These are phyloP conservation scores for Nakazawaea holstii DNA, from an alignment of 805 yeast species.

Conservation along the genomic window DNA sequence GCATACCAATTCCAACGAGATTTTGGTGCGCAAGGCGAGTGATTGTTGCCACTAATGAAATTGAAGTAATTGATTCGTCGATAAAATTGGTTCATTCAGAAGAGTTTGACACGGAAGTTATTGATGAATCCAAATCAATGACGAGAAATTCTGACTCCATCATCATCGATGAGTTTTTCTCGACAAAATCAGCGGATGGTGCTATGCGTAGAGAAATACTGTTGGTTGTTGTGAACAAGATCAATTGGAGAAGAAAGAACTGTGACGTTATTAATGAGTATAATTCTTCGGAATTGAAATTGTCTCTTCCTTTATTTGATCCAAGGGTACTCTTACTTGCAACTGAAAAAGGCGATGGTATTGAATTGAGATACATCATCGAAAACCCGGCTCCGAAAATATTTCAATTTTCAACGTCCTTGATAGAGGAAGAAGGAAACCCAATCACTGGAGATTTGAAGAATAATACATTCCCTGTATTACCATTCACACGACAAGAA, in stretches of 20 bases:
- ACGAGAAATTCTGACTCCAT: neutral
- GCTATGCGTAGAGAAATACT: constrained; percentile 33
- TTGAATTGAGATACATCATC: constrained; percentile 40
- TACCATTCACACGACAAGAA: constrained; percentile 54
- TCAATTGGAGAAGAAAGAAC: constrained; percentile 30
- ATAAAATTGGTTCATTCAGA: constrained; percentile 27
- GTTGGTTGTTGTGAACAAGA: constrained; percentile 19
- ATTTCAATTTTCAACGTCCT: constrained; percentile 44
- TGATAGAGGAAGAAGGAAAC: constrained; percentile 17
- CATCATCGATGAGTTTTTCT: constrained; percentile 20
- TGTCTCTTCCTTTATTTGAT: constrained; percentile 58
- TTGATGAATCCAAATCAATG: constrained; percentile 2
- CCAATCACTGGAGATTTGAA: constrained; percentile 18
- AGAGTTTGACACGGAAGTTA: constrained; percentile 27
- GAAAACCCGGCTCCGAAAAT: constrained; percentile 75
- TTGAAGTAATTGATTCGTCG: constrained; percentile 29
- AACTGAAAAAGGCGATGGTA: constrained; percentile 14
- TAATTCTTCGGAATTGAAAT: constrained; percentile 38
- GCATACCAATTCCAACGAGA: constrained; percentile 27
- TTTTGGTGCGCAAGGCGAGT: constrained; percentile 28
- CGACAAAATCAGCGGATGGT: constrained; percentile 33
- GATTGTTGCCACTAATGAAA: constrained; percentile 23
- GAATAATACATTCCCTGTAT: constrained; percentile 40
- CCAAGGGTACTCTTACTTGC: constrained; percentile 58
- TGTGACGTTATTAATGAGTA: constrained; percentile 23